These are phyloP conservation scores for Ceratocystis diversiconidia DNA, from an alignment of 2,329 filamentous ascomycete genomes.

Conservation along the genomic window DNA sequence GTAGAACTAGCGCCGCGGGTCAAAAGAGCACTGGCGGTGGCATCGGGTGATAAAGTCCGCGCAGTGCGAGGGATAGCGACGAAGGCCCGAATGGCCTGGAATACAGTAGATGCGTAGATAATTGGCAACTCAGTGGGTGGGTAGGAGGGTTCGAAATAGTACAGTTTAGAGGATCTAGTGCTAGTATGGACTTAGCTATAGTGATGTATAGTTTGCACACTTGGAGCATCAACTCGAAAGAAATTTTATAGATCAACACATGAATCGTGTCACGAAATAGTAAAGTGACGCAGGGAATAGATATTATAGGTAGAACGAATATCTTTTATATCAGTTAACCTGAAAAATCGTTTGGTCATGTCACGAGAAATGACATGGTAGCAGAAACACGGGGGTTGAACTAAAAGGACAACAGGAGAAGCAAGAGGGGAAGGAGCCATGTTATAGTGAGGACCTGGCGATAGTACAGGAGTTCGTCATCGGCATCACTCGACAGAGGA, in stretches of 20 bases:
- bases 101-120: constrained; percentile 16
- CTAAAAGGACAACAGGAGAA: background rate
- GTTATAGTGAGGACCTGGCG: background rate
- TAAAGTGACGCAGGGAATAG: no score
- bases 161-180: background rate
- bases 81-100: constrained; percentile 36
- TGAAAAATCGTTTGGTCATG: no score
- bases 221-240: no score
- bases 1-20: constrained; percentile 32
- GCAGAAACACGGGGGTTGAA: background rate
- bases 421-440: background rate
- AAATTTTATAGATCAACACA: no score
- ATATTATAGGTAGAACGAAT: no score
- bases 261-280: no score
- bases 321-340: no score
- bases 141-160: background rate
- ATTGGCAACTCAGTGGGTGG: constrained; percentile 24
- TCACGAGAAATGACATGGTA: no score
- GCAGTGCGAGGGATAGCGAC: constrained; percentile 39
- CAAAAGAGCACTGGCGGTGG: constrained; percentile 33
- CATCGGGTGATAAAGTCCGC: constrained; percentile 40
- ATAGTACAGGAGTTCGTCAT: background rate
- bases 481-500: background rate
- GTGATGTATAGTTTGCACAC: no score
- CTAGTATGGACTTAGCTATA: no score